These are phyloP conservation scores for Pleurotus salmoneostramineus DNA, from an alignment of 768 basidiomycete genomes.

Conservation along the genomic window DNA sequence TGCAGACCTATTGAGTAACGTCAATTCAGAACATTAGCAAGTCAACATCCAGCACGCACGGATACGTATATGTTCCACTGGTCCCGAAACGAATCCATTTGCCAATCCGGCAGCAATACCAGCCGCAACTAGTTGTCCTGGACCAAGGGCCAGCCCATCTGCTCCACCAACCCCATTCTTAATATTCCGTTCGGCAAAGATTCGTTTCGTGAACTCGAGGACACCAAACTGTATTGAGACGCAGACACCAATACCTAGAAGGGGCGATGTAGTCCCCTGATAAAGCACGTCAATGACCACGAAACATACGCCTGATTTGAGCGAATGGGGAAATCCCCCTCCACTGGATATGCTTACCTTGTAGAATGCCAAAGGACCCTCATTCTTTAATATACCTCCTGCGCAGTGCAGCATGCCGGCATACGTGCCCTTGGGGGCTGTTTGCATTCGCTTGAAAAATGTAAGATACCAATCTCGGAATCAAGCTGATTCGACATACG, in stretches of 20 bases:
- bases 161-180: constrained; percentile 56
- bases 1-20: constrained; percentile 62
- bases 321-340: not conserved
- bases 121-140: constrained; percentile 64
- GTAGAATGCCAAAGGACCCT: constrained; percentile 93
- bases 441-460: constrained; percentile 81
- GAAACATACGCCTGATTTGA: constrained; percentile 1
- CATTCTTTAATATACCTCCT: constrained; percentile 83
- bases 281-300: constrained; percentile 4
- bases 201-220: constrained; percentile 81
- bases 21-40: constrained; percentile 6
- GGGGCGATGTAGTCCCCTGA: constrained; percentile 86
- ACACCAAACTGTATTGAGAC: constrained; percentile 96
- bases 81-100: constrained; percentile 91
- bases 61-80: constrained; percentile 97
- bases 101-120: constrained; percentile 87
- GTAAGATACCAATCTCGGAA: not conserved
- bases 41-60: constrained; percentile 43
- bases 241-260: constrained; percentile 90
- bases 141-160: constrained; percentile 56
- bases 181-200: constrained; percentile 64
- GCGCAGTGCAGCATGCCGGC: constrained; percentile 86
- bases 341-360: constrained; percentile 50
- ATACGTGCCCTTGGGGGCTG: constrained; percentile 86
- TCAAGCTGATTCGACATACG: constrained; percentile 42